Percentiles rank a stretch among this genome's conserved stretches.
phyloP scores from a whole-genome alignment of 1,284 basidiomycete genomes.

The Cutaneotrichosporon cavernicola region DNA sequence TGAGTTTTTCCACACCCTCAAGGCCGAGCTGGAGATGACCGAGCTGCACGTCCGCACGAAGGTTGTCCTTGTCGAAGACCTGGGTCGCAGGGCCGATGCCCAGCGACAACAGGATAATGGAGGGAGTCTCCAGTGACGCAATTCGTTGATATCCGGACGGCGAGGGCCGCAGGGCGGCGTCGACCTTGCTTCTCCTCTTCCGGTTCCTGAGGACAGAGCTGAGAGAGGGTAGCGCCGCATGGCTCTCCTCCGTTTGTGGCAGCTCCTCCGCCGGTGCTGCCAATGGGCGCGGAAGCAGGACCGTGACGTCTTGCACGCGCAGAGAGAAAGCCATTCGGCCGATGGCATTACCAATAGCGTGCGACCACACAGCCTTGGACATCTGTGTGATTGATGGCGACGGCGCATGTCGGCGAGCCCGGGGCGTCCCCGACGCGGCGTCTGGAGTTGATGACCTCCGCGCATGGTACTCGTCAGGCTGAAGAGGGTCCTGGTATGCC shows the following conservation, averaged over 20 bases:
- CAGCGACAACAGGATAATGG: constrained; percentile 26
- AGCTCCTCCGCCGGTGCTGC: background rate
- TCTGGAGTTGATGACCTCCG: background rate
- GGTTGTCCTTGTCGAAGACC: constrained; percentile 40
- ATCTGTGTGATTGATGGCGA: constrained; percentile 1
- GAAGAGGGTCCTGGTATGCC: background rate
- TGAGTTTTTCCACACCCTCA: constrained; percentile 33
- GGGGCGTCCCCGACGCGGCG: constrained; percentile 16
- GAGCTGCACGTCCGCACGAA: constrained; percentile 30
- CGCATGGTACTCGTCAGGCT: constrained; percentile 10
- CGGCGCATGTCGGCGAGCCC: constrained; percentile 30
- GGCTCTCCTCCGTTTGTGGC: background rate
- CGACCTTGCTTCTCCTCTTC: constrained; percentile 3
- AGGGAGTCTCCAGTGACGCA: constrained; percentile 28
- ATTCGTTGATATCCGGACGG: constrained; percentile 29
- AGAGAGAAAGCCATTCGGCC: constrained; percentile 37
- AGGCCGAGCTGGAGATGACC: constrained; percentile 32
- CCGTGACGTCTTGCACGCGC: constrained; percentile 28
- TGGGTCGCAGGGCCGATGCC: constrained; percentile 45
- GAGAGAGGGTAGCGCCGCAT: background rate
- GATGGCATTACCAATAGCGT: constrained; percentile 41
- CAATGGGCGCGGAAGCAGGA: constrained; percentile 34
- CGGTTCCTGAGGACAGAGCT: constrained; percentile 5
- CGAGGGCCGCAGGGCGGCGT: background rate
- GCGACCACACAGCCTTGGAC: constrained; percentile 30